Evolutionary conservation across 2,329 filamentous ascomycete genomes (phyloP).

Genomic region (Orbilia javanica): DNA sequence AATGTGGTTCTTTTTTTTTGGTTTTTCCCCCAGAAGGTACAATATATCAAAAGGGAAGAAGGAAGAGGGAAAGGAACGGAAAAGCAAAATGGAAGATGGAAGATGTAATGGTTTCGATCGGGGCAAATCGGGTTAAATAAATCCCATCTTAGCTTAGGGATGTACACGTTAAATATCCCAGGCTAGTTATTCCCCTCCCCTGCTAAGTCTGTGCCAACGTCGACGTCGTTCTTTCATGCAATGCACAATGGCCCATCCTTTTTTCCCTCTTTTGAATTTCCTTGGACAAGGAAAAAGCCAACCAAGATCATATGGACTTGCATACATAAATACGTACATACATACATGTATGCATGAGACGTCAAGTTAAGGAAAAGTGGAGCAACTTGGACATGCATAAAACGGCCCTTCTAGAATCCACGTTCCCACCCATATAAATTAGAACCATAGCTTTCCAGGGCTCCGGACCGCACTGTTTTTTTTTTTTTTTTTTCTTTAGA

Average conservation of each 20-base stretch:
- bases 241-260: neutral
- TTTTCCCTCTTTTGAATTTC: too few relatives aligned
- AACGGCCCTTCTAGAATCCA: slow-evolving; percentile 49
- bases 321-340: too few relatives aligned
- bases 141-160: slow-evolving; percentile 15
- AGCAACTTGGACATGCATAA: slow-evolving; percentile 23
- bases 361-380: slow-evolving; percentile 29
- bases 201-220: slow-evolving; percentile 13
- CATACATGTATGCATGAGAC: slow-evolving; percentile 21
- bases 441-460: too few relatives aligned
- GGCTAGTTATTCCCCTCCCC: neutral
- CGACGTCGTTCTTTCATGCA: slow-evolving; percentile 12
- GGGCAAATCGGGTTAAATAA: slow-evolving; percentile 37
- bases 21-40: neutral
- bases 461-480: too few relatives aligned
- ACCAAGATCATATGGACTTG: neutral
- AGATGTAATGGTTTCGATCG: neutral
- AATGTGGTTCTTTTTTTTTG: slow-evolving; percentile 6
- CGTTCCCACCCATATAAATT: neutral
- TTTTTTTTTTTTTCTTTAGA: too few relatives aligned
- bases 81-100: neutral
- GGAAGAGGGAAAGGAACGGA: slow-evolving; percentile 6
- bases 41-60: neutral
- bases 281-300: neutral
- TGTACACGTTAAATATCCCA: neutral